Base-by-base conservation (phyloP, 352 stramenopile genomes). In the Pythium scleroteichum region DNA sequence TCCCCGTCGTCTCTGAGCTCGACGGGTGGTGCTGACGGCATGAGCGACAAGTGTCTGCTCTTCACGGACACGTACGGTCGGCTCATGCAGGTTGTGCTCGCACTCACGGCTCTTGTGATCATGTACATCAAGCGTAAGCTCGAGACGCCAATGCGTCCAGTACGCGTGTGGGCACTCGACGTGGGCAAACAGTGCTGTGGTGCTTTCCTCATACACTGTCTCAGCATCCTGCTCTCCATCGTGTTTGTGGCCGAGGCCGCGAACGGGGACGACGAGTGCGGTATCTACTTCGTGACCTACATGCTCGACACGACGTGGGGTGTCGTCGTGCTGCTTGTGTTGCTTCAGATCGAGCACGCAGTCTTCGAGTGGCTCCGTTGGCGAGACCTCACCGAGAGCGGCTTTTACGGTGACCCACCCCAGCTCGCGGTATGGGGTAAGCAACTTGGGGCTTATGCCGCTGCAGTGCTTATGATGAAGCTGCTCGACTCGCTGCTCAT, bases 61-160 rank as follows among this genome's bases (percentile, higher is more conserved):
- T 84, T 94, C 66, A 88, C 82, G 7, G 85, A 92, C 66, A 65
- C 73, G 12, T 91, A 88, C 52, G 66, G 69, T 2, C 71, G 78
- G 9, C 19, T 88, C 41, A 68, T 92, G 54, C 82, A 92, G 59
- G 20, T 92, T 19, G 51, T 75, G 41, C 59, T 94, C 42, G 76
- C 64, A 5, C 52, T 75, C 20, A 77, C 72, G 12, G 76, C 79
- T 2, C 46, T 92, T 4, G 69, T 85, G 64, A 69, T 92, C 40
- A 70, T 92, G 50, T 89, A 80, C 65, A 78, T 91, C 69, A 92
- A 92, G 69, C 75, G 82, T 54, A 85, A 91, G 59, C 73, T 90
- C 48, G 84, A 92, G 71, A 79, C 75, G 14, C 80, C 80, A 29
- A 87, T 86, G 55, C 77, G 80, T 0, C 78, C 77, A 14, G 59